Percentiles rank a stretch among this genome's conserved stretches.
phyloP scores from a whole-genome alignment of 331 rosid species.

The Quercus tomentella region DNA sequence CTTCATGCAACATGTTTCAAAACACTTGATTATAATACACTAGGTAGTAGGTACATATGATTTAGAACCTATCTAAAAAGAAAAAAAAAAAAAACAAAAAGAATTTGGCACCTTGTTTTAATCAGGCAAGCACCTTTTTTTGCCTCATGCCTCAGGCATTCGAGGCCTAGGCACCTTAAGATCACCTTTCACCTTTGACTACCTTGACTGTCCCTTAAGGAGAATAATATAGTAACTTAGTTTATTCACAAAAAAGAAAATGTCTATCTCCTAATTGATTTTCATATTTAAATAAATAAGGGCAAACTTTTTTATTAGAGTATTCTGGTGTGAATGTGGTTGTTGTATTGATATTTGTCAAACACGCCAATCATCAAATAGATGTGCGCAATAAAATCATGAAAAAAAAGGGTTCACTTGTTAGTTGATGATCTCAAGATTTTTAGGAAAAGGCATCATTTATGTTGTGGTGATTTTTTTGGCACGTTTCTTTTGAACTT shows the following conservation, averaged over 20 bases:
- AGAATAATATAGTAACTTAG: neutral
- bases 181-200: too few relatives aligned
- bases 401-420: neutral
- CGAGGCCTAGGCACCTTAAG: too few relatives aligned
- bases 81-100: too few relatives aligned
- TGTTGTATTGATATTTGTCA: neutral
- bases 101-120: too few relatives aligned
- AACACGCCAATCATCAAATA: neutral
- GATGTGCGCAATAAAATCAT: neutral
- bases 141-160: too few relatives aligned
- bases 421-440: neutral
- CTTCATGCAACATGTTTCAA: too few relatives aligned
- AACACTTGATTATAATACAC: too few relatives aligned
- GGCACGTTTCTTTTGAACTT: neutral
- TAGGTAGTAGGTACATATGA: too few relatives aligned
- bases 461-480: neutral
- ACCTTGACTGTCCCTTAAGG: neutral
- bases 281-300: neutral
- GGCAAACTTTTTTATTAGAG: neutral
- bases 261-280: neutral
- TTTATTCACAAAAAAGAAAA: neutral
- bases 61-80: too few relatives aligned
- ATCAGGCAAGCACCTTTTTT: too few relatives aligned
- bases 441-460: neutral
- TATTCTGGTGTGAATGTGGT: neutral